phyloP scores from a whole-genome alignment of 2,329 filamentous ascomycete genomes.

The Fusarium fujikuroi region DNA sequence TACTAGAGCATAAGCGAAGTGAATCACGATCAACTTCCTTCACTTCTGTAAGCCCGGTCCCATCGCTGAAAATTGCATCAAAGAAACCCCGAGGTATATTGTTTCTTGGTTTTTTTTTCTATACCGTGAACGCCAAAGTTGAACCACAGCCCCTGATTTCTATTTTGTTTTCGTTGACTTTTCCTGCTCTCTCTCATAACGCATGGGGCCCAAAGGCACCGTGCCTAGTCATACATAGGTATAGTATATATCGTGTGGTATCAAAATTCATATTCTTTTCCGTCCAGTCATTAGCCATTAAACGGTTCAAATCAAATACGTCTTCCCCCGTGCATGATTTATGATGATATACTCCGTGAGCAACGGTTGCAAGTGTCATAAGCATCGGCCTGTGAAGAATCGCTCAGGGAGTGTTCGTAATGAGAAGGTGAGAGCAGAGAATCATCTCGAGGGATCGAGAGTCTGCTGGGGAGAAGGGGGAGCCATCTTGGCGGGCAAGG shows the following conservation, averaged over 20 bases:
- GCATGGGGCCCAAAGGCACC: conserved; percentile 7
- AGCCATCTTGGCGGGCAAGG: conserved; percentile 59
- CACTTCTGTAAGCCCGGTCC: background rate
- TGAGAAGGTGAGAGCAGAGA: conserved; percentile 60
- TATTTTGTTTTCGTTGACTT: conserved; percentile 9
- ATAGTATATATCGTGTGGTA: conserved; percentile 42
- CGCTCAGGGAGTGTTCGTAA: conserved; percentile 48
- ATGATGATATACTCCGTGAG: background rate
- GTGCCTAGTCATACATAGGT: conserved; percentile 30
- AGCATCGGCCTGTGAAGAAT: background rate
- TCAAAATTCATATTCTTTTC: conserved; percentile 41
- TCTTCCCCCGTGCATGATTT: background rate
- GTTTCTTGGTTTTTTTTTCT: conserved; percentile 26
- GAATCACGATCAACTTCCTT: conserved; percentile 7
- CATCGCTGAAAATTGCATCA: background rate
- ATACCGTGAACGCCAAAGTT: conserved; percentile 40
- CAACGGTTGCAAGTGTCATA: background rate
- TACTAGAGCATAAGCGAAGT: conserved; percentile 3
- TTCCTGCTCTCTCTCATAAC: background rate
- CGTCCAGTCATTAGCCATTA: conserved; percentile 49
- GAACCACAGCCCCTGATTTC: conserved; percentile 10
- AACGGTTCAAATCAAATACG: conserved; percentile 16
- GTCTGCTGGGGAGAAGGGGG: conserved; percentile 61
- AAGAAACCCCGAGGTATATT: conserved; percentile 36
- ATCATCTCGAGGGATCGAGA: conserved; percentile 63